Percentiles rank a stretch among this genome's conserved stretches.
Evolutionary conservation across 352 stramenopile species (phyloP).

Genomic region (Pythium vanterpoolii): DNA sequence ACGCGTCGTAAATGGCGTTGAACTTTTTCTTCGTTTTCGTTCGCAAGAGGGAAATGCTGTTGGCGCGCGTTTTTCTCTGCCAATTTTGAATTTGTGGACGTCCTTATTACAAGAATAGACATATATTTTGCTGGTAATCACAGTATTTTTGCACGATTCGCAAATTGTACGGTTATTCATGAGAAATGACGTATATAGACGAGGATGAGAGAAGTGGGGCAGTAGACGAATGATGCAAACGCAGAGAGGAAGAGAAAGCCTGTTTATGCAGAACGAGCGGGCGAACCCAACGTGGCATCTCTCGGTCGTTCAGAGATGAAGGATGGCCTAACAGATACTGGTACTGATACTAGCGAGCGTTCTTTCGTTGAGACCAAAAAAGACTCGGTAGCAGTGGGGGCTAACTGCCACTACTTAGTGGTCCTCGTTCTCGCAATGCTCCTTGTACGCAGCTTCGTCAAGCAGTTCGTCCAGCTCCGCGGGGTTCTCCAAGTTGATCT

Average conservation of each 20-base stretch:
- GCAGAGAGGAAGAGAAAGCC: neutral
- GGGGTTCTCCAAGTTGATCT: conserved; percentile 79
- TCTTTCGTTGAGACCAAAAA: neutral
- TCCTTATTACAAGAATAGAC: neutral
- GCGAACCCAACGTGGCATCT: neutral
- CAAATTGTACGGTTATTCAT: too few relatives aligned
- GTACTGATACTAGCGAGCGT: conserved; percentile 17
- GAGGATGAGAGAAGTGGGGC: neutral
- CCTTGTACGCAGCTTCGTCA: conserved; percentile 82
- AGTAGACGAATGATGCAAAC: neutral
- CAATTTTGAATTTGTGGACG: neutral
- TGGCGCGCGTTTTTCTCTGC: conserved; percentile 1
- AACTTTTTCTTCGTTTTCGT: neutral
- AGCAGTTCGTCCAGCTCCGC: conserved; percentile 77
- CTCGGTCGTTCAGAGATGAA: neutral
- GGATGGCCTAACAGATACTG: too few relatives aligned
- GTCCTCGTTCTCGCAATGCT: conserved; percentile 83
- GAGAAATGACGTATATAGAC: too few relatives aligned
- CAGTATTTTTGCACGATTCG: too few relatives aligned
- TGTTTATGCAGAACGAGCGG: neutral
- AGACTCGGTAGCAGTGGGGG: conserved; percentile 17
- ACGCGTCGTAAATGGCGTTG: neutral
- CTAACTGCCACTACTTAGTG: conserved; percentile 36
- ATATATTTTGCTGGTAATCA: too few relatives aligned
- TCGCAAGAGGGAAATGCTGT: neutral